Base-by-base conservation (phyloP, 352 stramenopile genomes). In the Achlya hypogyna region DNA sequence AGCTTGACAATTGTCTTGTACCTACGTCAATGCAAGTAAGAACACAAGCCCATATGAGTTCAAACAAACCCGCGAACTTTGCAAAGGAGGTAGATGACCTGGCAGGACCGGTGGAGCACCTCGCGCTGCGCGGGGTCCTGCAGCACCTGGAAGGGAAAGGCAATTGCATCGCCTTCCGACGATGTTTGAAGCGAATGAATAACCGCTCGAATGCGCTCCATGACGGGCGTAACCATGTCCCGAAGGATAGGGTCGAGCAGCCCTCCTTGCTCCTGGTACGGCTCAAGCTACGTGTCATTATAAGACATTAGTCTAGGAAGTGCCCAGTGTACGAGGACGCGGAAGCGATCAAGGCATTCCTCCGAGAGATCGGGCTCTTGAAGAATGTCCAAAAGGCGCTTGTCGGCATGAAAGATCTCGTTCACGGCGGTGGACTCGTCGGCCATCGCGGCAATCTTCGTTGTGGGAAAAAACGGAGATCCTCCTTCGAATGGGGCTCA, bases 1-100 rank as follows among this genome's bases (percentile, higher is more conserved):
- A 98, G 80, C 68, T 97, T 96, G 62, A 98, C 83, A 28, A 99
- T 77, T 12, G 87, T 92, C 81, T 99, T 99, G 75, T 88, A 92
- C 23, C 60, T 65, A 66, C 38, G 38, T 3, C 12, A 9, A 45
- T 1, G 38, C n/a, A 10, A 1, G 14, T 45, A 18, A 3, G n/a
- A n/a, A n/a, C n/a, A n/a, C 38, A 42, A 18, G 12, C n/a, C 38
- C 38, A 9, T 62, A 58, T 22, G 42, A 14, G 27, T 1, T 31
- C 23, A 5, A 12, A 8, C 34, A 23, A 78, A 70, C 23, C 96
- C 96, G 32, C 97, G 87, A 28, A 99, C 93, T 78, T 98, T 98
- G 69, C 89, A 98, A 27, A 99, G 69, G 18, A 95, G 77, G 78
- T 99, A 99, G 9, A 99, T 70, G n/a, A 96, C 47, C 72, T 93